A percentile compares a stretch with the other conserved stretches of the same genome.
phyloP scores from a whole-genome alignment of 345 rosid genomes.

The Eucalyptus sp. region DNA sequence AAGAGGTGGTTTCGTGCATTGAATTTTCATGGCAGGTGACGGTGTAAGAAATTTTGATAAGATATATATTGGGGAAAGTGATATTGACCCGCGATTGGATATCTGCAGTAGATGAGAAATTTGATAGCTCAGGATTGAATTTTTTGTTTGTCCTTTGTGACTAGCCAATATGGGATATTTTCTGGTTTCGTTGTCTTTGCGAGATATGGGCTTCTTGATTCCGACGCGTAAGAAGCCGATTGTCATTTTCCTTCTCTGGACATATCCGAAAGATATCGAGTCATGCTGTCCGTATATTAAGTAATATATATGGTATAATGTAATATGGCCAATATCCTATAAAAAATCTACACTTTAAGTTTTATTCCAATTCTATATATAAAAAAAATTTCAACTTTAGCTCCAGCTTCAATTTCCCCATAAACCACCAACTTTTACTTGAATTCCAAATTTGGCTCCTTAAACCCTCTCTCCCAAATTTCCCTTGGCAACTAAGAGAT shows the following conservation, averaged over 20 bases:
- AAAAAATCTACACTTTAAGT: no score
- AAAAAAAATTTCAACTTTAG: fast-evolving
- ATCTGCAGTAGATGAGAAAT: background rate
- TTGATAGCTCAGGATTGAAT: background rate
- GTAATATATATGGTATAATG: background rate
- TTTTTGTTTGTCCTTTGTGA: background rate
- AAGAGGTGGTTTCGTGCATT: background rate
- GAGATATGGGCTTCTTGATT: background rate
- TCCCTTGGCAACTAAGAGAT: background rate
- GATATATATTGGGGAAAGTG: background rate
- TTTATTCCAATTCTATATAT: no score
- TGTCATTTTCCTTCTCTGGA: background rate
- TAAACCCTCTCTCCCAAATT: background rate
- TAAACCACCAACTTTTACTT: background rate
- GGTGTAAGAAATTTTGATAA: background rate
- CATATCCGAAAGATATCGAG: background rate
- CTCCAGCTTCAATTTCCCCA: no score
- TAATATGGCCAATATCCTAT: background rate
- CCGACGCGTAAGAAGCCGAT: background rate
- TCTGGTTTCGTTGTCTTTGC: background rate
- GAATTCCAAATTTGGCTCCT: background rate
- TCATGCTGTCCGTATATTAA: background rate
- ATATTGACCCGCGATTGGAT: background rate
- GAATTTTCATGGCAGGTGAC: background rate
- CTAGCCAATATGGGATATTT: background rate